Percentiles rank a stretch among this genome's conserved stretches.
phyloP scores from a whole-genome alignment of 495 filamentous ascomycete genomes.

The Penicillium coffeae region DNA sequence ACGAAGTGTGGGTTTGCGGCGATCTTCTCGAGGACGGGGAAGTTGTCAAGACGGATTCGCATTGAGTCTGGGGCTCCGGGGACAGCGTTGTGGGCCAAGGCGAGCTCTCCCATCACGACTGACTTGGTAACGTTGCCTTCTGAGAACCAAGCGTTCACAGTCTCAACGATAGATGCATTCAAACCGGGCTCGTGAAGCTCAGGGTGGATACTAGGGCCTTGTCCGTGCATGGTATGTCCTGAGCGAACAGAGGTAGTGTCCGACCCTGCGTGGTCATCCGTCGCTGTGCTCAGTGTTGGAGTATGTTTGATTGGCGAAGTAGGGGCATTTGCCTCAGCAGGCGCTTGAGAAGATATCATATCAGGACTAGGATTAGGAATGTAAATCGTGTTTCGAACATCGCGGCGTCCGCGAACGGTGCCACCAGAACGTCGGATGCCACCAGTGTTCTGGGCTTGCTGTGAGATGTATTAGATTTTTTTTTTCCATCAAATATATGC shows the following conservation, averaged over 20 bases:
- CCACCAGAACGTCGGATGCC: conserved; percentile 62
- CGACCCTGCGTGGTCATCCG: conserved; percentile 60
- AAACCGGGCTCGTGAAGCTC: conserved; percentile 79
- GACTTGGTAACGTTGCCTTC: conserved; percentile 66
- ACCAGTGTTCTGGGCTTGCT: conserved; percentile 54
- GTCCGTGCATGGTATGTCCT: conserved; percentile 69
- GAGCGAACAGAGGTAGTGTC: conserved; percentile 93
- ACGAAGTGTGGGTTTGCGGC: conserved; percentile 92
- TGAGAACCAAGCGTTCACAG: conserved; percentile 79
- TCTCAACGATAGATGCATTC: conserved; percentile 89
- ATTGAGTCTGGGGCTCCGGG: conserved; percentile 48
- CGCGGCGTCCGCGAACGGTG: conserved; percentile 81
- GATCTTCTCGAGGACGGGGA: conserved; percentile 85
- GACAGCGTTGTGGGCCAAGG: conserved; percentile 71
- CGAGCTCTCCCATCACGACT: conserved; percentile 84
- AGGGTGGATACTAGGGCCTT: conserved; percentile 64
- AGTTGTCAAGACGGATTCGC: conserved; percentile 84
- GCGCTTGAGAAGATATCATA: conserved; percentile 7
- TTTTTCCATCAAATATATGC: too few species aligned
- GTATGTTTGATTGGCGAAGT: conserved; percentile 38
- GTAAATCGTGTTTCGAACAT: conserved; percentile 86
- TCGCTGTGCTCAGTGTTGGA: conserved; percentile 45
- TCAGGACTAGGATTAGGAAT: conserved; percentile 51
- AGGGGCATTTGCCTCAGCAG: conserved; percentile 23
- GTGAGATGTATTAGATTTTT: too few species aligned